Percentiles rank a stretch among this genome's conserved stretches.
phyloP scores from a whole-genome alignment of 2,329 filamentous ascomycete species.

The Annulohypoxylon truncatum region DNA sequence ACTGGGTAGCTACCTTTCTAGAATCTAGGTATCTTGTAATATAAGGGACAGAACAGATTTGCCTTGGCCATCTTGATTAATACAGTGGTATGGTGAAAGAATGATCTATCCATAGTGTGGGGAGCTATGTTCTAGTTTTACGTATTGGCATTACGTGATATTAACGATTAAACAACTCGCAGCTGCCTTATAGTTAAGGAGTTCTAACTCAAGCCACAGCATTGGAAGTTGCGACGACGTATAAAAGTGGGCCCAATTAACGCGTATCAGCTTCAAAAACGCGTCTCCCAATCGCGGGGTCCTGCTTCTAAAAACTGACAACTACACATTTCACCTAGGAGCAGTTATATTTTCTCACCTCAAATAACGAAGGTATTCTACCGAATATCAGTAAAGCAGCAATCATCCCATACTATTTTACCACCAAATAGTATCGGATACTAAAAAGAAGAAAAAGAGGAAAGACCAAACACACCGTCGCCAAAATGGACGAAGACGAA shows the following conservation, averaged over 20 bases:
- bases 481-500: constrained; percentile 49
- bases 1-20: constrained; percentile 15
- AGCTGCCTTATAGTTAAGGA: neutral
- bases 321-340: neutral
- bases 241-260: constrained; percentile 28
- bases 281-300: constrained; percentile 35
- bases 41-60: constrained; percentile 27
- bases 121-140: neutral
- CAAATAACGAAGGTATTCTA: neutral
- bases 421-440: neutral
- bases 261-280: constrained; percentile 30
- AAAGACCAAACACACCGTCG: neutral
- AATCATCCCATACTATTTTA: neutral
- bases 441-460: neutral
- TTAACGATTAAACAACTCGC: neutral
- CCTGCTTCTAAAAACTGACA: neutral
- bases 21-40: constrained; percentile 39
- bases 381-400: neutral
- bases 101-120: neutral
- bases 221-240: neutral
- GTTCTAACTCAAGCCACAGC: neutral
- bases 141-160: neutral
- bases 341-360: neutral
- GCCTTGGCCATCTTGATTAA: neutral
- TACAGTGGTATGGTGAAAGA: neutral